Evolutionary conservation across 441 rosid genomes (phyloP), one percentile per base, ranked within the genome.

Genomic region (Sinapis alba): DNA sequence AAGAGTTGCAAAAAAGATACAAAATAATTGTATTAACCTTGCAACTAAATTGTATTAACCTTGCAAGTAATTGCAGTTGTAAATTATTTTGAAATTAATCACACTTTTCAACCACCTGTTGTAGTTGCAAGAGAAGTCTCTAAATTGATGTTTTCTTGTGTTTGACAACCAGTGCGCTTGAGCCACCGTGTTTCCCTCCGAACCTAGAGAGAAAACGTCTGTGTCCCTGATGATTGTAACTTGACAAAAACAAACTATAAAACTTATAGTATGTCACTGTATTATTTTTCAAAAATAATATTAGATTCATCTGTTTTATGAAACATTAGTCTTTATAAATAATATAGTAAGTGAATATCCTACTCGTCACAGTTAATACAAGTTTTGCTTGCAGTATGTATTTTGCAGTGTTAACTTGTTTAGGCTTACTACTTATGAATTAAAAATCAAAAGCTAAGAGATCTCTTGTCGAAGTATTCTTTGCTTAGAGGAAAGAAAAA

Each of bases 401-500:
- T 7, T 45, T n/a, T 11, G 0, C 20, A 30, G 32, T 28, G 8
- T 10, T 19, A 10, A 26, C 0, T 65, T 0, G n/a, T 72, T 62
- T 24, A 12, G 43, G 26, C 2, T 12, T 56, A 13, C 47, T 65
- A 41, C 34, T 65, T 59, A 65, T 36, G 5, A 41, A 15, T 21
- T 28, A 45, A 10, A 9, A 21, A 15, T 28, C 2, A 59, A 16
- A 50, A 50, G 62, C 56, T 47, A 23, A 9, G 53, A 66, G 27
- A 67, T 67, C 62, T 67, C 68, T 45, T 74, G 23, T 30, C 60
- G 68, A 74, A 60, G 67, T 30, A 15, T 43, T 43, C 61, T 30
- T 54, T 13, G 51, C 47, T 0, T 45, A 47, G 3, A 65, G 24
- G 11, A 10, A 45, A 38, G 5, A 3, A 45, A 2, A 65, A 9